Base-by-base conservation (phyloP, 2,329 filamentous ascomycete species). In the Monosporascus sp. region DNA sequence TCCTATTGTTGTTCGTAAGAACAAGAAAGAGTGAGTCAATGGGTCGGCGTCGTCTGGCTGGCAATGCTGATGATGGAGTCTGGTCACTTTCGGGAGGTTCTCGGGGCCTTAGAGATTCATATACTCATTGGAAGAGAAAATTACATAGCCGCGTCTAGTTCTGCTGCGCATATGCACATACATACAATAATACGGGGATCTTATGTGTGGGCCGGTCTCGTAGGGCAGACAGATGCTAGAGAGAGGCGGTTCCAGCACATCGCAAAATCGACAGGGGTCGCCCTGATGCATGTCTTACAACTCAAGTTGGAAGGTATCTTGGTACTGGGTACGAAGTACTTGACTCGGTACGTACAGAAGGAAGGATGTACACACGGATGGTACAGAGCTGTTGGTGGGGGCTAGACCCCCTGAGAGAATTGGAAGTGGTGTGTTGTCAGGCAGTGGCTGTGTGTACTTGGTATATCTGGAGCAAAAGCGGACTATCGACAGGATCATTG, bases 71-170 rank as follows among this genome's bases (percentile, higher is more conserved):
- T 54, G 61, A 57, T 58, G 62, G 35, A 58, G 56, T 55, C 58
- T 43, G 26, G 18, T 22, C 43, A 35, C 15, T 41, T 24, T 51
- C 55, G 20, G 56, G 57, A 59, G 59, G 57, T 44, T 55, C 59
- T 61, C 56, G 61, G 63, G 63, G 58, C 55, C 54, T 54, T 53
- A 48, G 56, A 54, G 51, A 59, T 58, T 58, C 53, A 62, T 65
- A 63, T 63, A 64, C 22, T 22, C 14, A 46, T 22, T 28, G 14
- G 22, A 3, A 46, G 43, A 45, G 43, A 44, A 44, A 15, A 45
- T n/a, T 18, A 28, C 54, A 51, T 50, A 49, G 50, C 54, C 50
- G 46, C 50, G 49, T 38, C 45, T 50, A 14, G 31, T 35, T 35
- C 9, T 35, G 31, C 31, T 35, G 31, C 28, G 11, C 11, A 48